Evolutionary conservation across 1,284 basidiomycete species (phyloP), one percentile per base, ranked within the genome.

Genomic region (Afroboletus lepidellus): DNA sequence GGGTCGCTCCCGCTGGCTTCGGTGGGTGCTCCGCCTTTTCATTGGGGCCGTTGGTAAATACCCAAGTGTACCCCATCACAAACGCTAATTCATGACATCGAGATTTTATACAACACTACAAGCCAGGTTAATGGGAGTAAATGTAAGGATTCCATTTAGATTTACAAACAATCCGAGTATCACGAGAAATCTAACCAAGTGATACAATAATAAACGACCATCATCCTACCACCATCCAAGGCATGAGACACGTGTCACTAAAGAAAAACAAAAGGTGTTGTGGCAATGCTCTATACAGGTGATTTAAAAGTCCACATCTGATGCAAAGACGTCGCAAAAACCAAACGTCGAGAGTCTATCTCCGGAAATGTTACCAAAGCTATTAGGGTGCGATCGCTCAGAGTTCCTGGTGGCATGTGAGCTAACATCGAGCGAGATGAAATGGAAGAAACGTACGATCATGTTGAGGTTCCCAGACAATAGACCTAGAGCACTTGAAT

Each of bases 391-490:
- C 34, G 27, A 43, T 51, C 41, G 38, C 16, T 72, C 38, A 70
- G 50, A 71, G 53, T 37, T 73, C 71, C 69, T 70, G 25, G 24
- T 13, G 2, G 41, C 39, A 27, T 1, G 41, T 59, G 34, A 61
- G 57, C n/a, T 38, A 3, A 15, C 4, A 16, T 1, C 1, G 5
- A 24, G 46, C 3, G 34, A 12, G 20, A 41, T 12, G 21, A 20
- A 36, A 49, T n/a, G 5, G 2, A 38, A 43, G 32, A 50, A n/a
- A 74, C 81, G 56, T 62, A 84, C 83, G 55, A 79, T 85, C 81
- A 84, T 82, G 68, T 81, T 85, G 67, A 85, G 70, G 64, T 85
- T 86, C 54, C 83, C 83, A 29, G 83, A 84, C 36, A 86, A 67
- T 56, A 85, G 59, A 52, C 82, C 77, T 80, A 55, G n/a, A 42